These are phyloP conservation scores for Paraurostyla sp. DNA, from an alignment of 73 alveolate genomes.

Conservation along the genomic window DNA sequence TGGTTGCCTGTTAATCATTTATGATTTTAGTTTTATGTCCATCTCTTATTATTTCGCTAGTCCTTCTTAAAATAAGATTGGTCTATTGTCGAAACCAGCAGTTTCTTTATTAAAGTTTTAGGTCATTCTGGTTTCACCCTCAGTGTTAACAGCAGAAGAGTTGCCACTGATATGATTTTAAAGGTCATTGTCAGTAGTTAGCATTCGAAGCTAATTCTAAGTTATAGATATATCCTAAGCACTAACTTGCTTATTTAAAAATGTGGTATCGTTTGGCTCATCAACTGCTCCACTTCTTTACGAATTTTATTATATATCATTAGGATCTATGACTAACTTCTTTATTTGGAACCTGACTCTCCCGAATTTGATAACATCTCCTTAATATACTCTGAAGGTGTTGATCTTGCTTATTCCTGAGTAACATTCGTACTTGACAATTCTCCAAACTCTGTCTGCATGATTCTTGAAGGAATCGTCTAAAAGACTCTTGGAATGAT, in stretches of 20 bases:
- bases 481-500: conserved; percentile 8
- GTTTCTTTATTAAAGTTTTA: conserved; percentile 5
- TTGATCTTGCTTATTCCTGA: background rate
- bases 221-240: background rate
- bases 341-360: conserved; percentile 72
- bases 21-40: background rate
- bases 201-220: background rate
- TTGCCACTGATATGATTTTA: background rate
- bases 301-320: too few species aligned
- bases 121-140: conserved; percentile 24
- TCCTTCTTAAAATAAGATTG: background rate
- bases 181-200: conserved; percentile 20
- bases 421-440: conserved; percentile 47
- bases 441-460: conserved; percentile 71
- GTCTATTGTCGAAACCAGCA: conserved; percentile 42
- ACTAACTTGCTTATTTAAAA: background rate
- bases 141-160: background rate
- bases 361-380: conserved; percentile 73
- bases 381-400: conserved; percentile 35
- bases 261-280: background rate
- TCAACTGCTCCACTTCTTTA: background rate
- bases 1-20: background rate
- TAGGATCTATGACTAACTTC: background rate
- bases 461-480: conserved; percentile 54
- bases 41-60: background rate